Evolutionary conservation across 2,329 filamentous ascomycete species (phyloP), one percentile per base, ranked within the genome.

Genomic region (Cladorrhinum sp.): DNA sequence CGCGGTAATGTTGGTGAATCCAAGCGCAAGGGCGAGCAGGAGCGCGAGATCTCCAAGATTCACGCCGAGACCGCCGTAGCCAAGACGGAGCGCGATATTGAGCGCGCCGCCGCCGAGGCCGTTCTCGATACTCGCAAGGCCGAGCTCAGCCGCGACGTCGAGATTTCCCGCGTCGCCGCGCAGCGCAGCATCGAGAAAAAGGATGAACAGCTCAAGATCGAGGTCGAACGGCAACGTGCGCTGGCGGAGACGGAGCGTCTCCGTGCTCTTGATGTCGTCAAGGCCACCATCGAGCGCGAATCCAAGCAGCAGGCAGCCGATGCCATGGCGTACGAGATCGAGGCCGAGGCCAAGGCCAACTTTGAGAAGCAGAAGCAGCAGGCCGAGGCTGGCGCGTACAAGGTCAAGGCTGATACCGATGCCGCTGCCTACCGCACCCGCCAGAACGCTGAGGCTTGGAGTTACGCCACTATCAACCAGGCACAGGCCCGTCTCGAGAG

Each of bases 41-140:
- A 95, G 72, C 90, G 92, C 58, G 89, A 93, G 70, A 90, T 96
- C 48, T 90, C 91, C 68, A 94, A 92, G 79, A 96, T 96, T 76
- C 86, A 93, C 73, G 91, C 91, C 66, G 87, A 91, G 68, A 96
- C 91, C 1, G 90, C 91, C 1, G 90, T 95, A 1, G 83, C 91
- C 63, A 92, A 94, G 78, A 95, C 91, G 0, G 87, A 94, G 72
- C 87, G 91, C 55, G 92, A 94, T 71, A 87, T 89, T 51, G 90
- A 95, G 76, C 91, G 91, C 64, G 89, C 90, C 2, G 76, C 83
- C 52, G 92, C 92, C 49, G 91, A 95, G 71, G 89, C 91, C 10
- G 86, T 86, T 58, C 83, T 96, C 57, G 84, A 86, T 39, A 91
- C 88, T 18, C 82, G 86, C 66, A 86, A 92, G 74, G 89, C 90